Conservation (phyloP, 176 grass and related monocot species). For the Oryza meyeriana region DNA sequence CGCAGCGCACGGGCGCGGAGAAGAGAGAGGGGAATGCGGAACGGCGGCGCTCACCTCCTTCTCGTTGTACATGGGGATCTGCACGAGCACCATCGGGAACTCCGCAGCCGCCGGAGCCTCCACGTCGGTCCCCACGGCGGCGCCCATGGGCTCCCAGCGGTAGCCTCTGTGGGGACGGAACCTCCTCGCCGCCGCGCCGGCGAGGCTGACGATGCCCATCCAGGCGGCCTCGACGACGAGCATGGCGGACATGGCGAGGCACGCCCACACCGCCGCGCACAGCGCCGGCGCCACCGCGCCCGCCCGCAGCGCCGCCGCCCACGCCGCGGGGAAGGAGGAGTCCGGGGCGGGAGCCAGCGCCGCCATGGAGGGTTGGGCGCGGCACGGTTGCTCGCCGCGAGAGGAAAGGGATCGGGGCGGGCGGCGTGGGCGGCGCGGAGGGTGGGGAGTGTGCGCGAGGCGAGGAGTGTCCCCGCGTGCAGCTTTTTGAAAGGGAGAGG, state of each 20-base stretch:
- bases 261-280: slow-evolving; percentile 50
- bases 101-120: background rate
- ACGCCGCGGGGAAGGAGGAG: background rate
- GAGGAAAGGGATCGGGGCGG: background rate
- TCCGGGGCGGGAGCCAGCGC: too few species aligned
- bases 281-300: slow-evolving; percentile 46
- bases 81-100: slow-evolving; percentile 86
- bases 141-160: slow-evolving; percentile 59
- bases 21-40: background rate
- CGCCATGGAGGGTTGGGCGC: background rate
- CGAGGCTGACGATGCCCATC: slow-evolving; percentile 70
- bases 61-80: slow-evolving; percentile 93
- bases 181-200: slow-evolving; percentile 32
- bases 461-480: slow-evolving; percentile 4
- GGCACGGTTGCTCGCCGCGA: slow-evolving; percentile 20
- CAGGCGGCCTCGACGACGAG: slow-evolving; percentile 69
- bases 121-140: slow-evolving; percentile 10
- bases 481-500: slow-evolving; percentile 10
- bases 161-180: slow-evolving; percentile 40
- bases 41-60: slow-evolving; percentile 48
- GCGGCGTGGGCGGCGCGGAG: too few species aligned
- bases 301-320: background rate
- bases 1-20: too few species aligned
- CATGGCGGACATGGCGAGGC: slow-evolving; percentile 81
- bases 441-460: too few species aligned